These are phyloP conservation scores for Saraca asoca DNA, from an alignment of 331 rosid genomes.

Conservation along the genomic window DNA sequence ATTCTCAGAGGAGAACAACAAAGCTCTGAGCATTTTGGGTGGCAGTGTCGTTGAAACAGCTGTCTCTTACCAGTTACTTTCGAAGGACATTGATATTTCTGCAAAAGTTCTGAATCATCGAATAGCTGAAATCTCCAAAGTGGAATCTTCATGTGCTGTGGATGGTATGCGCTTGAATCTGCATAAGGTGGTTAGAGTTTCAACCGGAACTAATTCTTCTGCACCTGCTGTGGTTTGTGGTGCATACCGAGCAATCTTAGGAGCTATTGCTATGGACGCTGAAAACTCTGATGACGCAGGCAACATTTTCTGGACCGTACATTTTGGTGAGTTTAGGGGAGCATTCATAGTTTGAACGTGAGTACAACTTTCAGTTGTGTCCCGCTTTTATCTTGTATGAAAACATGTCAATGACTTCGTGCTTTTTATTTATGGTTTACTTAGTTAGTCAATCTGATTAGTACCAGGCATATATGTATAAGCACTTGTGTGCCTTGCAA, in stretches of 20 bases:
- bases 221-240: slow-evolving; percentile 58
- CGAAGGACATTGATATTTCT: slow-evolving; percentile 54
- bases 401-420: not conserved
- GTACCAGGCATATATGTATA: not conserved
- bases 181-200: slow-evolving; percentile 68
- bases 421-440: slow-evolving; percentile 1
- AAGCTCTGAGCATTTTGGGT: slow-evolving; percentile 64
- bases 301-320: slow-evolving; percentile 52
- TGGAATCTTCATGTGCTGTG: slow-evolving; percentile 58
- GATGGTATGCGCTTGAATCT: slow-evolving; percentile 54
- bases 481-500: not conserved
- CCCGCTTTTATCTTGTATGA: slow-evolving; percentile 12
- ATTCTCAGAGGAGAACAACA: slow-evolving; percentile 78
- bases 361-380: slow-evolving; percentile 18
- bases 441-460: slow-evolving; percentile 1
- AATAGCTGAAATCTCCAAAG: slow-evolving; percentile 44
- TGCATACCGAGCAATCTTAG: slow-evolving; percentile 75
- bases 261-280: slow-evolving; percentile 65
- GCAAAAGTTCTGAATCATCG: slow-evolving; percentile 51
- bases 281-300: slow-evolving; percentile 57
- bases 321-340: slow-evolving; percentile 44
- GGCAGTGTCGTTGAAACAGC: slow-evolving; percentile 51
- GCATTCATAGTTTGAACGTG: slow-evolving; percentile 34
- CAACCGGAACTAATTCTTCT: slow-evolving; percentile 65
- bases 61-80: slow-evolving; percentile 39